phyloP scores from a whole-genome alignment of 2,329 filamentous ascomycete species.

The Lasiodiplodia hormozganensis region DNA sequence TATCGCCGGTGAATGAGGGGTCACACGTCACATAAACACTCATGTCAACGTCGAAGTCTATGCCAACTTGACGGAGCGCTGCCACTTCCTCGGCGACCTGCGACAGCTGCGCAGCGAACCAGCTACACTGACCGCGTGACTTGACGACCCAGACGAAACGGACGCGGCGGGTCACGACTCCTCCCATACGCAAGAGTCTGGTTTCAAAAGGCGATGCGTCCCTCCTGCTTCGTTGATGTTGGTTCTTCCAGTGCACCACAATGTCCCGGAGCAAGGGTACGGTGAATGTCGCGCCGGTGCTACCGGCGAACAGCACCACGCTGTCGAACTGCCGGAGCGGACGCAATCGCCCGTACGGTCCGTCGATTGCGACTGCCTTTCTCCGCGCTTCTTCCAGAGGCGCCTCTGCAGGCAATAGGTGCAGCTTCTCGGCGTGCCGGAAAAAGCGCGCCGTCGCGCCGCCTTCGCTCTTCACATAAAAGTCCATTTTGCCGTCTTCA shows the following conservation, averaged over 20 bases:
- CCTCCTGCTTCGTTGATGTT: background rate
- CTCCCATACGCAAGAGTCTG: constrained; percentile 21
- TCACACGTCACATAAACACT: constrained; percentile 64
- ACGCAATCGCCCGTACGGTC: constrained; percentile 60
- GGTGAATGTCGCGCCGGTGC: constrained; percentile 66
- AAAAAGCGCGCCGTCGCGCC: constrained; percentile 62
- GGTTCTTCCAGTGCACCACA: constrained; percentile 54
- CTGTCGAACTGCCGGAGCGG: constrained; percentile 67
- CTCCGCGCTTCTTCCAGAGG: constrained; percentile 31
- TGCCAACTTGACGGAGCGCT: constrained; percentile 43
- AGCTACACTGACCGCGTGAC: constrained; percentile 58
- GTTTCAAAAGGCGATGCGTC: background rate
- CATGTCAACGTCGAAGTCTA: constrained; percentile 56
- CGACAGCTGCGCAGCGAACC: constrained; percentile 61
- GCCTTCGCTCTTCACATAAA: constrained; percentile 61
- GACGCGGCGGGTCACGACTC: constrained; percentile 56
- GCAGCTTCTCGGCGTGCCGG: constrained; percentile 55
- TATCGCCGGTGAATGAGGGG: constrained; percentile 53
- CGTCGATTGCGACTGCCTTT: constrained; percentile 58
- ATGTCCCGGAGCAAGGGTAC: constrained; percentile 64
- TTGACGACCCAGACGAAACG: constrained; percentile 67
- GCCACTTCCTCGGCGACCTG: constrained; percentile 53
- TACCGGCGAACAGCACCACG: constrained; percentile 65
- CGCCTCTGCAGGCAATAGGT: constrained; percentile 30
- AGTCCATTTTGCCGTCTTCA: constrained; percentile 62